phyloP scores from a whole-genome alignment of 345 rosid genomes.

The Acer yangbiense region DNA sequence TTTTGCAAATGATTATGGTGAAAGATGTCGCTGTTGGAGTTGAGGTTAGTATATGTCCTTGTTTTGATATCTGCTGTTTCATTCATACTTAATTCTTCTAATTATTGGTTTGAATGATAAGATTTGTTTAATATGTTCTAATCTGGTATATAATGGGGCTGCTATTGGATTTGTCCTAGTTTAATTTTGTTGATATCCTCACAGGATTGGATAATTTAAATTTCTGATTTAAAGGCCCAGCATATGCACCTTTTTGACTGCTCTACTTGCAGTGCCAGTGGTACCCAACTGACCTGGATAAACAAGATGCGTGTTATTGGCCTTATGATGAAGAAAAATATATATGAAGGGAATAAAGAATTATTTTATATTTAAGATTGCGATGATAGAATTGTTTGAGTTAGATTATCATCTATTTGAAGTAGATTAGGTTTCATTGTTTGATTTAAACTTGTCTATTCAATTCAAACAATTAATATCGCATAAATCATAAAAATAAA shows the following conservation, averaged over 20 bases:
- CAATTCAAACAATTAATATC: not conserved
- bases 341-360: not conserved
- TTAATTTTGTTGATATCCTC: not conserved
- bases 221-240: not conserved
- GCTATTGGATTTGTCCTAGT: not conserved
- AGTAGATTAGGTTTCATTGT: not conserved
- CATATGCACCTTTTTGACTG: not conserved
- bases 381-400: not conserved
- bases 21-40: slow-evolving; percentile 69
- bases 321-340: not conserved
- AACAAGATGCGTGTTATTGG: not conserved
- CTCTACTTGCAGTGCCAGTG: not conserved
- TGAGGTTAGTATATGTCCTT: slow-evolving; percentile 55
- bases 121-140: not conserved
- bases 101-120: not conserved
- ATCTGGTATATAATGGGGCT: not conserved
- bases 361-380: not conserved
- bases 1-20: slow-evolving; percentile 86
- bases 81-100: not conserved
- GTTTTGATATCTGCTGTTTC: not conserved
- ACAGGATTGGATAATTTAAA: not conserved
- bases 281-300: not conserved
- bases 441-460: not conserved
- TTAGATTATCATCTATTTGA: not conserved
- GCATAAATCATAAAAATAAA: not conserved